phyloP scores from a whole-genome alignment of 2,329 filamentous ascomycete genomes.

The Hymenoscyphus fraxineus region DNA sequence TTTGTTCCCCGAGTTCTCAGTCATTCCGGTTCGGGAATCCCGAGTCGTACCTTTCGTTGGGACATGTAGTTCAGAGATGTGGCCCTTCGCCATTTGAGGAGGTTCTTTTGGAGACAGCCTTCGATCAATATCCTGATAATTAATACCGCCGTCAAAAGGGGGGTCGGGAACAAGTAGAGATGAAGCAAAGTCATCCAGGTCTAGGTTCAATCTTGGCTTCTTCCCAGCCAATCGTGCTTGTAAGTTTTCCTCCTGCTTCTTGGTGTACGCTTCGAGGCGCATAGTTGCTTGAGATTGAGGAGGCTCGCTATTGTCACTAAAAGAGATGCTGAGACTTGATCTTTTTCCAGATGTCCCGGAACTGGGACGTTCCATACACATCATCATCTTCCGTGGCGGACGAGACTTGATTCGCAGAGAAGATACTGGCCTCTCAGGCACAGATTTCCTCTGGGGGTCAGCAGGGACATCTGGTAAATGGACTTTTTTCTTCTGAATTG shows the following conservation, averaged over 20 bases:
- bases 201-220: neutral
- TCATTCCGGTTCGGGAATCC: neutral
- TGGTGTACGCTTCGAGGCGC: conserved; percentile 17
- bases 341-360: conserved; percentile 13
- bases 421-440: conserved; percentile 17
- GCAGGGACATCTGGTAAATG: neutral
- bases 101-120: conserved; percentile 18
- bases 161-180: conserved; percentile 4
- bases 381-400: conserved; percentile 31
- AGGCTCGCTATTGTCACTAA: conserved; percentile 3
- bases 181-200: conserved; percentile 12
- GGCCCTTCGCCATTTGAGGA: neutral
- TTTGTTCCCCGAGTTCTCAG: neutral
- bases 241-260: conserved; percentile 21
- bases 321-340: neutral
- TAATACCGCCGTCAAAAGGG: conserved; percentile 17
- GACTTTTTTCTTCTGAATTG: neutral
- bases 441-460: neutral
- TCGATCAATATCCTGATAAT: conserved; percentile 23
- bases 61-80: neutral
- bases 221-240: conserved; percentile 19
- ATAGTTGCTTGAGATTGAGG: conserved; percentile 23
- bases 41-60: neutral
- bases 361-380: conserved; percentile 28
- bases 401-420: conserved; percentile 31